These are phyloP conservation scores for Escallonia herrerae DNA, from an alignment of 129 eudicot species.

Conservation along the genomic window DNA sequence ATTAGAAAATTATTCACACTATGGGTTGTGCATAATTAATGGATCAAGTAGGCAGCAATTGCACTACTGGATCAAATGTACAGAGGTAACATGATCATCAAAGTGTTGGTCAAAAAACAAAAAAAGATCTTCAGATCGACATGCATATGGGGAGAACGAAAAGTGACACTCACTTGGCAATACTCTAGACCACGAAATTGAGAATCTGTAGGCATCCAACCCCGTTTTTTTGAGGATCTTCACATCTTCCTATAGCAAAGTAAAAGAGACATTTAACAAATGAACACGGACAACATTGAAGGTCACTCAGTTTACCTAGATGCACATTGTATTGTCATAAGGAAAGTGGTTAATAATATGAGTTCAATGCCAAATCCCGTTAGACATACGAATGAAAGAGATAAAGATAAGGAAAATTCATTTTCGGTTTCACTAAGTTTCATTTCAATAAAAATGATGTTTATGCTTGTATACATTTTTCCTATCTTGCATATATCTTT, in stretches of 20 bases:
- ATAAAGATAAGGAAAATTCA: background rate
- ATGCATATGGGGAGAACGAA: no score
- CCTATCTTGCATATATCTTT: background rate
- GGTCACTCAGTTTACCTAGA: background rate
- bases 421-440: no score
- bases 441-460: background rate
- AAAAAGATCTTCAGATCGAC: no score
- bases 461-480: no score
- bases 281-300: no score
- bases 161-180: constrained; percentile 7
- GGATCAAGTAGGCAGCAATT: no score
- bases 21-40: background rate
- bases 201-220: constrained; percentile 13
- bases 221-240: constrained; percentile 11
- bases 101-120: no score
- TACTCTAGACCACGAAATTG: constrained; percentile 11
- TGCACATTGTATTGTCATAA: background rate
- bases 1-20: background rate
- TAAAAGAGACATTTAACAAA: background rate
- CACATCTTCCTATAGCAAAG: constrained; percentile 15
- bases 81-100: no score
- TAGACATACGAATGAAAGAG: background rate
- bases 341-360: background rate
- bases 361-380: background rate
- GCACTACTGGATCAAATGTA: no score